These are phyloP conservation scores for Trametes hirsuta DNA, from an alignment of 1,284 basidiomycete genomes.

Conservation along the genomic window DNA sequence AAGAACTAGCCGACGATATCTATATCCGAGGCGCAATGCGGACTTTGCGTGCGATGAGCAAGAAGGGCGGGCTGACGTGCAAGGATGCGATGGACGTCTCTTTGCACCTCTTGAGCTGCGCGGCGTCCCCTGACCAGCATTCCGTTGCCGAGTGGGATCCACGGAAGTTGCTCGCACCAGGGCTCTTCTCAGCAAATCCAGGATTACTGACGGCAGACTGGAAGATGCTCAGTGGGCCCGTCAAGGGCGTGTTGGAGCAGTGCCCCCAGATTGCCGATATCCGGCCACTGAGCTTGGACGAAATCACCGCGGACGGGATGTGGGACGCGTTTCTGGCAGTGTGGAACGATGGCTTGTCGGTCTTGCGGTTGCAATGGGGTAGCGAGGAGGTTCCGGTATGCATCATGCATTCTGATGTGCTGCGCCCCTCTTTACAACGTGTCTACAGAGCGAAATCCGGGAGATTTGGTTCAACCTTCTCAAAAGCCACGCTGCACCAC, in stretches of 20 bases:
- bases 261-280: conserved; percentile 55
- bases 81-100: conserved; percentile 57
- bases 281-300: conserved; percentile 54
- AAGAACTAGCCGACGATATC: conserved; percentile 41
- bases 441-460: conserved; percentile 39
- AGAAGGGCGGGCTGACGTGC: conserved; percentile 51
- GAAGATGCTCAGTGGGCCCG: conserved; percentile 45
- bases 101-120: conserved; percentile 47
- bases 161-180: conserved; percentile 53
- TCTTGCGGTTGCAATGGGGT: conserved; percentile 44
- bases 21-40: conserved; percentile 45
- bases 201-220: conserved; percentile 65
- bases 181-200: conserved; percentile 59
- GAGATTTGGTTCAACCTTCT: conserved; percentile 48
- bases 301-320: conserved; percentile 56
- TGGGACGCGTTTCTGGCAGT: conserved; percentile 55
- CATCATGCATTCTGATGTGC: conserved; percentile 10
- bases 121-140: not conserved
- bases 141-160: conserved; percentile 45
- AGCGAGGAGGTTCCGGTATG: conserved; percentile 44
- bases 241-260: conserved; percentile 55
- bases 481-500: conserved; percentile 39
- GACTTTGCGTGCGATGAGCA: conserved; percentile 57
- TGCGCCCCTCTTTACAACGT: conserved; percentile 5
- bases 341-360: conserved; percentile 56